Evolutionary conservation across 768 basidiomycete species (phyloP).

Genomic region (Ramaria sp.): DNA sequence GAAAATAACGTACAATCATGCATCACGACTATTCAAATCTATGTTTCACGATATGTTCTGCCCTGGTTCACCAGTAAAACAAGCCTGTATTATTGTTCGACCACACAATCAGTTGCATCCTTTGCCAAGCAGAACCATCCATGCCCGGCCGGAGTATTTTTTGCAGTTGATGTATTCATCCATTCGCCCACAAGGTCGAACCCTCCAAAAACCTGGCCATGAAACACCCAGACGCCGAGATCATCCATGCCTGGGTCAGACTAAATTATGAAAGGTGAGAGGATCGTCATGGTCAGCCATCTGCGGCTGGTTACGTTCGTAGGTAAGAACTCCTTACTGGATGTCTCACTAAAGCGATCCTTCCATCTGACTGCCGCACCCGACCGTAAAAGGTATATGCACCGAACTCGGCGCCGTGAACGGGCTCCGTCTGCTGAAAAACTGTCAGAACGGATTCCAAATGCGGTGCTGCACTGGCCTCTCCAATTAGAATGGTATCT

Average conservation of each 20-base stretch:
- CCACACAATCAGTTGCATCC: background rate
- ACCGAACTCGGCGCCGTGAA: background rate
- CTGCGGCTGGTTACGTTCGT: background rate
- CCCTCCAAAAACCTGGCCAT: background rate
- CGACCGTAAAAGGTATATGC: background rate
- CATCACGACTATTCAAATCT: too few species aligned
- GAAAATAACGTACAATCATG: too few species aligned
- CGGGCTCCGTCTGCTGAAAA: background rate
- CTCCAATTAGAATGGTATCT: slow-evolving; percentile 4
- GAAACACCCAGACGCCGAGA: slow-evolving; percentile 5
- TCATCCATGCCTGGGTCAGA: background rate
- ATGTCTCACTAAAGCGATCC: background rate
- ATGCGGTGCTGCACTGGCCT: background rate
- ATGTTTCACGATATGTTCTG: too few species aligned
- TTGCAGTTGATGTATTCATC: slow-evolving; percentile 5
- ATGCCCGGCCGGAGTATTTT: slow-evolving; percentile 1
- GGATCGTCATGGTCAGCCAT: background rate
- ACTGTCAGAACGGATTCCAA: background rate
- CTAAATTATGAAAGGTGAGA: background rate
- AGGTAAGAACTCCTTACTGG: background rate
- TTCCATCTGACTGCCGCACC: background rate
- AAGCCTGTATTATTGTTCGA: background rate
- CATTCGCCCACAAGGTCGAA: slow-evolving; percentile 5
- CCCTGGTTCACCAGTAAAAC: background rate
- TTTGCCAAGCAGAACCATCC: slow-evolving; percentile 3